Evolutionary conservation across 495 filamentous ascomycete species (phyloP), one percentile per base, ranked within the genome.

Genomic region (Umbilicaria muhlenbergii): DNA sequence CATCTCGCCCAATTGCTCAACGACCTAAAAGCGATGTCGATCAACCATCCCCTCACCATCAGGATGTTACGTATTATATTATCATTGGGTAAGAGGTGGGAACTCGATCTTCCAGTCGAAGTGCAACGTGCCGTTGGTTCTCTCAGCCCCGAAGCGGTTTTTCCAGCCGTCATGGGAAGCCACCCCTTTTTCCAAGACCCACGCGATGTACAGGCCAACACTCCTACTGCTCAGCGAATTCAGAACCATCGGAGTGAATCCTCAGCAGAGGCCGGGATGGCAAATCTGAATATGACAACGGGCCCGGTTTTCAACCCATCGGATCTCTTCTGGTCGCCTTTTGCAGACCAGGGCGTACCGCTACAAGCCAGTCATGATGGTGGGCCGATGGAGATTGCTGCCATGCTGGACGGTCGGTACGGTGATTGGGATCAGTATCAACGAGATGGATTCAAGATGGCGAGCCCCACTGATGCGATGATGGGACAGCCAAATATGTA

Each of bases 21-120:
- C 7, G 34, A 32, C 21, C 43, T 65, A n/a, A 48, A 57, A 12
- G 57, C 48, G 4, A 52, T 61, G 14, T 28, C 48, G 10, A 4
- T 19, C 14, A 38, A 44, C 36, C 49, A 50, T 31, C 19, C 43
- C 13, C 57, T 59, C 35, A 49, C 51, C 1, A 24, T 13, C 6
- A 28, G 52, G 24, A 46, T 39, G 13, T 34, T 58, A 2, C 32
- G 50, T 31, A 52, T 56, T 11, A 44, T 64, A 11, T 32, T 41
- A 12, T 40, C 32, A 11, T 49, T 64, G 13, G 47, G 51, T 13
- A 5, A 39, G 32, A 54, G 53, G 42, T 64, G 61, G 61, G 45
- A 43, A 4, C 49, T 52, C 14, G 34, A 47, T 7, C 40, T 64
- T 4, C 61, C 61, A 12, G 10, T 24, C 7, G 52, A 54, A 15